These are phyloP conservation scores for Pyronema domesticum DNA, from an alignment of 495 filamentous ascomycete genomes.

Conservation along the genomic window DNA sequence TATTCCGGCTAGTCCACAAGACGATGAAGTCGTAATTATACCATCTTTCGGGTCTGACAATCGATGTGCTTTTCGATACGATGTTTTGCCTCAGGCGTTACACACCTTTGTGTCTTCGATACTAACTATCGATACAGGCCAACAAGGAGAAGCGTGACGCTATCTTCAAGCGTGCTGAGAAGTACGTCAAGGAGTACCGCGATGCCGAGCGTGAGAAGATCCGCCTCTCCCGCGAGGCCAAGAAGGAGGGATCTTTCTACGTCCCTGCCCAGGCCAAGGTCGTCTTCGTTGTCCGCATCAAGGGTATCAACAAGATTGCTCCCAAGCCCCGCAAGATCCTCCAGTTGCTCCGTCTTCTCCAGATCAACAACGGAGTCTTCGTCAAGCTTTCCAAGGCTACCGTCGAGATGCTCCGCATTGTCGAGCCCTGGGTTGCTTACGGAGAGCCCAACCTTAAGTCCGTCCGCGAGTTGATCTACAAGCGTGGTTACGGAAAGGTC, in stretches of 20 bases:
- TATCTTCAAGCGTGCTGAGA: conserved; percentile 99
- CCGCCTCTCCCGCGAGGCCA: conserved; percentile 70
- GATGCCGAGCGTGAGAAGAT: conserved; percentile 96
- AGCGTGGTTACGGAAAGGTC: conserved; percentile 96
- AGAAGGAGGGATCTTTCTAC: conserved; percentile 84
- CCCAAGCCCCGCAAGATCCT: conserved; percentile 99
- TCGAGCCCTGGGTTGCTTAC: conserved; percentile 96
- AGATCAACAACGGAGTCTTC: conserved; percentile 99
- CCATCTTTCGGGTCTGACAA: conserved; percentile 99
- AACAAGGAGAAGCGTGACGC: conserved; percentile 92
- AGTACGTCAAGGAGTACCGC: conserved; percentile 98
- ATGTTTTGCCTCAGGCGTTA: neutral
- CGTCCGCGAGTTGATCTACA: conserved; percentile 98
- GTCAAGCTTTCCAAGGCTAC: conserved; percentile 95
- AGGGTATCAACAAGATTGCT: conserved; percentile 99
- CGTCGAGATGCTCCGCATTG: conserved; percentile 89
- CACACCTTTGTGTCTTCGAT: neutral
- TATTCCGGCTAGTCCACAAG: conserved; percentile 55
- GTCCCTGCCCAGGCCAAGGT: conserved; percentile 88
- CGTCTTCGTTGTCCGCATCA: conserved; percentile 97
- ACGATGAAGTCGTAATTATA: conserved; percentile 92
- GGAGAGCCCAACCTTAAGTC: conserved; percentile 98
- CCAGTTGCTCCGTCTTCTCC: conserved; percentile 93
- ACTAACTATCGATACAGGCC: conserved; percentile 35
- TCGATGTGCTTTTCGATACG: neutral